Evolutionary conservation across 1,139 yeast genomes (phyloP).

Genomic region (Neolecta irregularis): DNA sequence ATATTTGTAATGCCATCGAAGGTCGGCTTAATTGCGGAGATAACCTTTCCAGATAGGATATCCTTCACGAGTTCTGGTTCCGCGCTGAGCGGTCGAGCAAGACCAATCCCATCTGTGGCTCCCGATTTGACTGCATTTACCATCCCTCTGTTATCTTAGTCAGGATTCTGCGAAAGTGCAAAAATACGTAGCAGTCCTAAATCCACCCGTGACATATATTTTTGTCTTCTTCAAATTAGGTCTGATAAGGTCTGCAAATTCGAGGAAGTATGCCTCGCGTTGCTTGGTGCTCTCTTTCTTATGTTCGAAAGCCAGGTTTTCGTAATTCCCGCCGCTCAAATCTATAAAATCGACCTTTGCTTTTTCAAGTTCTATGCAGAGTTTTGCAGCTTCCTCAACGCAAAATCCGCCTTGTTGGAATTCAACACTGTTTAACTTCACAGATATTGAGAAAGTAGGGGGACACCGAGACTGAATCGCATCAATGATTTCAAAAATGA

Average conservation of each 20-base stretch:
- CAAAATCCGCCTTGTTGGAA: conserved; percentile 10
- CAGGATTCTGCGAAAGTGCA: no score
- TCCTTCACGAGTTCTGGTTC: conserved; percentile 6
- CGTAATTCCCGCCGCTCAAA: conserved; percentile 10
- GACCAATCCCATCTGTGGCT: conserved; percentile 8
- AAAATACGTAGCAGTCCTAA: conserved; percentile 7
- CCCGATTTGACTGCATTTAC: conserved; percentile 6
- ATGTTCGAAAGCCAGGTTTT: conserved; percentile 6
- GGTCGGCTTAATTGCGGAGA: conserved; percentile 2
- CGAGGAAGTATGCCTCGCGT: conserved; percentile 10
- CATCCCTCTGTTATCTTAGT: no score
- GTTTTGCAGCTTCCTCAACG: conserved; percentile 8
- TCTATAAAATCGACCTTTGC: conserved; percentile 10
- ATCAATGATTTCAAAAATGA: conserved; percentile 42
- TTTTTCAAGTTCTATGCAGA: conserved; percentile 6
- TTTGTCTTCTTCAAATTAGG: conserved; percentile 6
- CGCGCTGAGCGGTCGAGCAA: conserved; percentile 7
- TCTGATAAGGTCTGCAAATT: conserved; percentile 8
- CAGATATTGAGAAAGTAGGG: conserved; percentile 5
- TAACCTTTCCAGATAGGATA: conserved; percentile 4
- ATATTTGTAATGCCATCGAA: conserved; percentile 4
- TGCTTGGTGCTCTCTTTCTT: conserved; percentile 7
- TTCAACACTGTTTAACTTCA: conserved; percentile 11
- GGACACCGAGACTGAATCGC: conserved; percentile 18
- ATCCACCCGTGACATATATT: conserved; percentile 9